These are phyloP conservation scores for Exophiala aquamarina DNA, from an alignment of 2,329 filamentous ascomycete genomes.

Conservation along the genomic window DNA sequence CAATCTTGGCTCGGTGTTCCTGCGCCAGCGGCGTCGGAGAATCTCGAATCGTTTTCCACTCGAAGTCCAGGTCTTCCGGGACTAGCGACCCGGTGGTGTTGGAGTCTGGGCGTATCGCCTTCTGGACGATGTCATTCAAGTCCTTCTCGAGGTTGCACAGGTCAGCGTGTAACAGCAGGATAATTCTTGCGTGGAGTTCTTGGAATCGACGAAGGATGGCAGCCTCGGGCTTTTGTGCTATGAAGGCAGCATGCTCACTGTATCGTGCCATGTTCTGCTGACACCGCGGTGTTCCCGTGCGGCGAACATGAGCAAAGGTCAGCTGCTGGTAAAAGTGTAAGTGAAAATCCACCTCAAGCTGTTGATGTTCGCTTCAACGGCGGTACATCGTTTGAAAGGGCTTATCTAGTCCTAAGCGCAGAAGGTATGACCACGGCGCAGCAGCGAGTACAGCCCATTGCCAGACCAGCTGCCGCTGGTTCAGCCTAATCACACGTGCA, in stretches of 20 bases:
- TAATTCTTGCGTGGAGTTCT: background rate
- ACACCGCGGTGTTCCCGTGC: no score
- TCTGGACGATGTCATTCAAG: background rate
- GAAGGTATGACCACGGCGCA: no score
- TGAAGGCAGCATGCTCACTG: background rate
- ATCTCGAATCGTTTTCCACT: background rate
- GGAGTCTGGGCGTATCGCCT: background rate
- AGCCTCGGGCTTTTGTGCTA: background rate
- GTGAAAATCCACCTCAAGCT: no score
- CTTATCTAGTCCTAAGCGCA: no score
- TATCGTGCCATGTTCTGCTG: conserved; percentile 5
- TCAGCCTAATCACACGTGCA: no score
- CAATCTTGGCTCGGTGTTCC: conserved; percentile 1
- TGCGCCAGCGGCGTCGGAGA: background rate
- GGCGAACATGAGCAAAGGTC: no score
- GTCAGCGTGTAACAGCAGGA: conserved; percentile 1
- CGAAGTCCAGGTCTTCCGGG: background rate
- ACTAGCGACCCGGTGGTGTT: no score
- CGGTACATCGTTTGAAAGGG: no score
- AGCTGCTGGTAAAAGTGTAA: no score
- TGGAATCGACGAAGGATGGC: conserved; percentile 1
- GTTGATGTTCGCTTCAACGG: no score
- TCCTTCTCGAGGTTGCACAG: conserved; percentile 3
- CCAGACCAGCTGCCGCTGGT: no score
- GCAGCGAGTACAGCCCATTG: no score